Conservation (phyloP, 805 yeast species). For the Spathaspora arborariae region DNA sequence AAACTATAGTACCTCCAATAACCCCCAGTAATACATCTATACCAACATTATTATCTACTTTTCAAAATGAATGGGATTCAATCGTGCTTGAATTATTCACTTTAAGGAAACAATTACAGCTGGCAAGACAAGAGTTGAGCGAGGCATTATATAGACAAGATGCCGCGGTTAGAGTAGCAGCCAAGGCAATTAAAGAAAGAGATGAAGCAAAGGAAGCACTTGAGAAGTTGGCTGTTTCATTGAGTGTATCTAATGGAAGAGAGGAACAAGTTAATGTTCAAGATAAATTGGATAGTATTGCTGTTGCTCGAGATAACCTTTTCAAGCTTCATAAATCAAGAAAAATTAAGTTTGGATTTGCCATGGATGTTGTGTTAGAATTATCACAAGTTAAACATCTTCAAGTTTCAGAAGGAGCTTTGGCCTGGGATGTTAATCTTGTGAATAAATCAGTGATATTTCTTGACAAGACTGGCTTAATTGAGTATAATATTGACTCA, state of each 20-base stretch:
- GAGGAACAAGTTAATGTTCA: background rate
- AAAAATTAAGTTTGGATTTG: constrained; percentile 15
- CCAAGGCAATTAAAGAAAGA: constrained; percentile 67
- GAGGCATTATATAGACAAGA: constrained; percentile 80
- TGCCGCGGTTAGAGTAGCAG: constrained; percentile 86
- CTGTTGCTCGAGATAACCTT: constrained; percentile 28
- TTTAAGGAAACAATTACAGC: constrained; percentile 65
- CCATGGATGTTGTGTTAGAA: background rate
- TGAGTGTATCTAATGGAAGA: constrained; percentile 14
- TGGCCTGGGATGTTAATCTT: background rate
- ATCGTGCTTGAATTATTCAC: constrained; percentile 75
- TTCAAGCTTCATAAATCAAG: constrained; percentile 34
- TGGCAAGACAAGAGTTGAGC: constrained; percentile 68
- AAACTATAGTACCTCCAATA: constrained; percentile 30
- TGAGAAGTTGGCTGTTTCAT: constrained; percentile 45
- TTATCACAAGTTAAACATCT: background rate
- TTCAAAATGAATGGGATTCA: constrained; percentile 91
- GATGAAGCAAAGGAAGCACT: constrained; percentile 71
- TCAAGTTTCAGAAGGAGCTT: background rate
- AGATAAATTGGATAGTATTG: constrained; percentile 2
- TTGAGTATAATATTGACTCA: background rate
- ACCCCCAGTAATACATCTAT: constrained; percentile 60
- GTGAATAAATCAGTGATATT: background rate
- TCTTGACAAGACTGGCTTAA: background rate
- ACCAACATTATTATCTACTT: constrained; percentile 68